Evolutionary conservation across 768 basidiomycete species (phyloP).

Genomic region (Sarcodon sp.): DNA sequence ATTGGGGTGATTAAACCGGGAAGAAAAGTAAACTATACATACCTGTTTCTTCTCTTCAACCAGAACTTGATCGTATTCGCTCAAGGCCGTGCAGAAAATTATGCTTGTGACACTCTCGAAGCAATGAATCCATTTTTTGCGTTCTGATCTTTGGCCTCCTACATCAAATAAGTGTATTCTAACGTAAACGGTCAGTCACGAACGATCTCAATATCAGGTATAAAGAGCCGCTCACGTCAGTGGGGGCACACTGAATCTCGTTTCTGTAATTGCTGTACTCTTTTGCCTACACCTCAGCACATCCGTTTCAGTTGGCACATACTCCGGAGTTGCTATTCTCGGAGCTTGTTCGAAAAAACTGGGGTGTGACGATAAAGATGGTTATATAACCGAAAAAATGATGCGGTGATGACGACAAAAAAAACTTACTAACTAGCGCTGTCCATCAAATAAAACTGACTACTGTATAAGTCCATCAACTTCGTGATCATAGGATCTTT

Average conservation of each 20-base stretch:
- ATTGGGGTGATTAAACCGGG: neutral
- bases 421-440: slow-evolving; percentile 73
- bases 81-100: slow-evolving; percentile 60
- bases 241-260: slow-evolving; percentile 60
- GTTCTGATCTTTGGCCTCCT: slow-evolving; percentile 39
- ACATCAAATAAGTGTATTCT: slow-evolving; percentile 68
- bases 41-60: slow-evolving; percentile 32
- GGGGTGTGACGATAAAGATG: neutral
- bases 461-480: slow-evolving; percentile 38
- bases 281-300: slow-evolving; percentile 79
- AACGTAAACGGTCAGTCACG: neutral
- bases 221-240: slow-evolving; percentile 15
- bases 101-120: slow-evolving; percentile 59
- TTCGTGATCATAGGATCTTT: slow-evolving; percentile 45
- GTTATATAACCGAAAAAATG: neutral
- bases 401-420: neutral
- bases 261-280: slow-evolving; percentile 86
- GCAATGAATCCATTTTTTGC: slow-evolving; percentile 37
- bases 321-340: slow-evolving; percentile 74
- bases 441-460: slow-evolving; percentile 90
- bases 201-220: neutral
- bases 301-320: slow-evolving; percentile 77
- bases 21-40: slow-evolving; percentile 1
- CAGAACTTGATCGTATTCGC: slow-evolving; percentile 66
- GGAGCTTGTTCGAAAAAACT: slow-evolving; percentile 82